Evolutionary conservation across 257 asterid genomes (phyloP).

Genomic region (Galeopsis tetrahit): DNA sequence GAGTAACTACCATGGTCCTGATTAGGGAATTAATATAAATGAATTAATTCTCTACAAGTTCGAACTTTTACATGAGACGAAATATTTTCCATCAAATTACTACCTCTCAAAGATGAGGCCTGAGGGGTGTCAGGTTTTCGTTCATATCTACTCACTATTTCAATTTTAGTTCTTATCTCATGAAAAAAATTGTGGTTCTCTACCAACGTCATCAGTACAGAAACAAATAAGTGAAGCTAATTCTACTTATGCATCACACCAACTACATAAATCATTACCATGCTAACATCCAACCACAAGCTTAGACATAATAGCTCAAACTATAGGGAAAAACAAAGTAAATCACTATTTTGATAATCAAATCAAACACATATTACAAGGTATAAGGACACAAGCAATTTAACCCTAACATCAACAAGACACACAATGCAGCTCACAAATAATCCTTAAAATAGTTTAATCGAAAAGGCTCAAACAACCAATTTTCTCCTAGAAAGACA

Average conservation of each 20-base stretch:
- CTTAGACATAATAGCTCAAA: conserved; percentile 1
- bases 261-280: background rate
- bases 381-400: background rate
- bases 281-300: conserved; percentile 15
- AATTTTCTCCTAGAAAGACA: conserved; percentile 2
- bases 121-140: background rate
- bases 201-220: background rate
- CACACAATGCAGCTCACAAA: background rate
- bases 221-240: background rate
- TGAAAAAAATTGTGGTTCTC: background rate
- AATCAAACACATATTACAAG: background rate
- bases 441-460: conserved; percentile 20
- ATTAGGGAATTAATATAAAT: too few relatives aligned
- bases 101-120: background rate
- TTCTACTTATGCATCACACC: background rate
- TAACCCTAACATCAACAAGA: conserved; percentile 25
- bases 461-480: background rate
- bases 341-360: too few relatives aligned
- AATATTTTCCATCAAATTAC: too few relatives aligned
- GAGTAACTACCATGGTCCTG: too few relatives aligned
- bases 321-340: background rate
- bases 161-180: background rate
- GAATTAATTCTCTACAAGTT: too few relatives aligned
- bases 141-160: background rate
- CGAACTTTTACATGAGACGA: too few relatives aligned